Percentiles rank a stretch among this genome's conserved stretches.
phyloP scores from a whole-genome alignment of 345 rosid species.

The Murraya koenigii region DNA sequence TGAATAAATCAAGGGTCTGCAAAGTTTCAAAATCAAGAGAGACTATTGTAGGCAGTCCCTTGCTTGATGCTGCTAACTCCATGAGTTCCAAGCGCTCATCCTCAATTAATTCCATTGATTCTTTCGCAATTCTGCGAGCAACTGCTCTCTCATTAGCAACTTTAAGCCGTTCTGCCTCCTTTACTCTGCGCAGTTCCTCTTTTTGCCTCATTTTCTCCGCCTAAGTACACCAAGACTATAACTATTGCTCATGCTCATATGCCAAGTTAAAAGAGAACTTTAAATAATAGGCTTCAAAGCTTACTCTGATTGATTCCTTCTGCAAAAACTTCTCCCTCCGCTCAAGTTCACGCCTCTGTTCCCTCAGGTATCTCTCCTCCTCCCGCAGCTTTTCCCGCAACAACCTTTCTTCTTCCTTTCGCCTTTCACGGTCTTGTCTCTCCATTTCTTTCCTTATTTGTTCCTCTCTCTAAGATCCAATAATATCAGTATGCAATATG shows the following conservation, averaged over 20 bases:
- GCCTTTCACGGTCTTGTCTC: constrained; percentile 88
- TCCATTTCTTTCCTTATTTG: constrained; percentile 84
- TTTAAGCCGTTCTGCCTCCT: constrained; percentile 79
- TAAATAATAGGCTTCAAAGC: constrained; percentile 12
- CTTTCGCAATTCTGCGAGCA: constrained; percentile 89
- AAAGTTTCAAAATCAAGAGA: constrained; percentile 71
- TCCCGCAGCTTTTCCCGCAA: constrained; percentile 90
- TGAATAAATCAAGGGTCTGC: constrained; percentile 68
- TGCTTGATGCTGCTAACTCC: constrained; percentile 71
- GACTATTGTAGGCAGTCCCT: constrained; percentile 62
- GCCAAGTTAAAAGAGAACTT: neutral
- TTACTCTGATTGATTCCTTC: constrained; percentile 83
- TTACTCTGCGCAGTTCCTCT: constrained; percentile 75
- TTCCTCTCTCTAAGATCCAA: constrained; percentile 56
- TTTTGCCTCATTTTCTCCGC: constrained; percentile 83
- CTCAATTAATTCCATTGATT: constrained; percentile 78
- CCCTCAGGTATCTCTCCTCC: constrained; percentile 74
- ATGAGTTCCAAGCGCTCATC: constrained; percentile 90
- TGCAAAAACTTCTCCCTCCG: constrained; percentile 80
- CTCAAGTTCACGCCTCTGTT: constrained; percentile 85
- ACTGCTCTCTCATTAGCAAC: constrained; percentile 88
- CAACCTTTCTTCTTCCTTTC: constrained; percentile 86
- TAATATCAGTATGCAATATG: constrained; percentile 5
- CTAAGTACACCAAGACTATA: constrained; percentile 30
- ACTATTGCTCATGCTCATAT: constrained; percentile 2